A percentile compares a stretch with the other conserved stretches of the same genome.
phyloP scores from a whole-genome alignment of 441 rosid species.

The Heliophila coronopifolia region DNA sequence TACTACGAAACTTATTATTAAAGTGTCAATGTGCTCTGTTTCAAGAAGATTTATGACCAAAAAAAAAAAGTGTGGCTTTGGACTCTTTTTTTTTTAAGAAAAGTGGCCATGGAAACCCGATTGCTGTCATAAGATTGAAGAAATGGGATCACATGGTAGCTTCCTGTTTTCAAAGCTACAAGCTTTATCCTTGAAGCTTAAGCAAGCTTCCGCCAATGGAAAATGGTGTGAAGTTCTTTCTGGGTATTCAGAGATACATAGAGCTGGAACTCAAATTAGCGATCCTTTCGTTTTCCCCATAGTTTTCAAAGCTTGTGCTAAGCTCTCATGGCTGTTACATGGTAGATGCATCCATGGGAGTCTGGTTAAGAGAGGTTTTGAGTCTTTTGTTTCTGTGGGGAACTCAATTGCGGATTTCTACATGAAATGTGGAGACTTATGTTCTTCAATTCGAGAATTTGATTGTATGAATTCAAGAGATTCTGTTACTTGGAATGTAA shows the following conservation, averaged over 20 bases:
- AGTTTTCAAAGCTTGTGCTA: conserved; percentile 52
- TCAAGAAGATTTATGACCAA: no score
- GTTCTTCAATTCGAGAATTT: conserved; percentile 38
- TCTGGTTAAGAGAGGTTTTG: conserved; percentile 51
- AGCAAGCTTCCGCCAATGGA: conserved; percentile 38
- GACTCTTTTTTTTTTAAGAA: no score
- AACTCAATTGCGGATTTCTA: conserved; percentile 58
- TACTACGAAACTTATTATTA: no score
- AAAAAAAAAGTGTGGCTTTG: not conserved
- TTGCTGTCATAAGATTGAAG: not conserved
- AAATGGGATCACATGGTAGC: conserved; percentile 14
- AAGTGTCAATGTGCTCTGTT: no score
- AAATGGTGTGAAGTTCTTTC: conserved; percentile 50
- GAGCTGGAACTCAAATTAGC: conserved; percentile 28
- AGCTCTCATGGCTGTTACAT: conserved; percentile 29
- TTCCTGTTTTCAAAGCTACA: conserved; percentile 26
- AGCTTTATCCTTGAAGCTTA: conserved; percentile 34
- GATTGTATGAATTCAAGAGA: conserved; percentile 35
- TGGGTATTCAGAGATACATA: conserved; percentile 36
- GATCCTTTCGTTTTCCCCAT: conserved; percentile 47
- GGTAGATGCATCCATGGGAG: conserved; percentile 46
- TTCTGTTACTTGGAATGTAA: conserved; percentile 66
- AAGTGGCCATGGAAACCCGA: no score
- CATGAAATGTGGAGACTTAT: conserved; percentile 41
- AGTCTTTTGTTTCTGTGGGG: conserved; percentile 40